A percentile compares a stretch with the other conserved stretches of the same genome.
Conservation (phyloP, 2,329 filamentous ascomycete species). For the Fusarium hainanense region DNA sequence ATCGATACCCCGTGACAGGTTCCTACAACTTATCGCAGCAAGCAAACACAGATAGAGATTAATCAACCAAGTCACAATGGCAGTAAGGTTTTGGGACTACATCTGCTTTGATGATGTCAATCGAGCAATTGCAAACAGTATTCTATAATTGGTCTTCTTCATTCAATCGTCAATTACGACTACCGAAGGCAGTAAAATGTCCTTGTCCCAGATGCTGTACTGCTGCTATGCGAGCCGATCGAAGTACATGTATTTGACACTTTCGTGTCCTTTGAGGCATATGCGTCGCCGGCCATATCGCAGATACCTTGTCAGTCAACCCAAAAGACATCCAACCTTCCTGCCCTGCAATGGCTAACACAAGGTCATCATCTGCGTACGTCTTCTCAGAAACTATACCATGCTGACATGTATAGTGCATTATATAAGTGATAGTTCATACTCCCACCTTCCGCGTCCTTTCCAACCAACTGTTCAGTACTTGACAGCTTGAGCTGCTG, state of each 20-base stretch:
- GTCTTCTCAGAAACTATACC: conserved; percentile 27
- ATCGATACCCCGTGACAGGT: not conserved
- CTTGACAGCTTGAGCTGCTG: conserved; percentile 16
- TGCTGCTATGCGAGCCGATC: conserved; percentile 1
- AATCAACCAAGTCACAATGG: not conserved
- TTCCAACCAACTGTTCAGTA: conserved; percentile 32
- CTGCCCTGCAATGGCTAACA: conserved; percentile 30
- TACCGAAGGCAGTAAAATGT: not conserved
- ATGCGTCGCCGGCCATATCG: conserved; percentile 11
- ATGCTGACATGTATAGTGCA: conserved; percentile 15
- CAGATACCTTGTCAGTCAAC: conserved; percentile 35
- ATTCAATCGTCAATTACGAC: not conserved
- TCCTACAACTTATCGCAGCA: not conserved
- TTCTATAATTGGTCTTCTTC: not conserved
- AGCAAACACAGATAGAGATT: not conserved
- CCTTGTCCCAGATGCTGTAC: conserved; percentile 12
- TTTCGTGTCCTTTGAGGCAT: conserved; percentile 9
- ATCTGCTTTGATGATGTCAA: not conserved
- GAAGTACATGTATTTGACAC: conserved; percentile 14
- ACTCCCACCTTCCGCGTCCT: conserved; percentile 19
- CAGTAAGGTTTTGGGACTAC: not conserved
- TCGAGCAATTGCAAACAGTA: not conserved
- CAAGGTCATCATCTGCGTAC: conserved; percentile 16
- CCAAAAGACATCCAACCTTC: conserved; percentile 45
- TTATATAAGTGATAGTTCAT: conserved; percentile 20